Base-by-base conservation (phyloP, 2,329 filamentous ascomycete genomes). In the Cercospora berteroae region DNA sequence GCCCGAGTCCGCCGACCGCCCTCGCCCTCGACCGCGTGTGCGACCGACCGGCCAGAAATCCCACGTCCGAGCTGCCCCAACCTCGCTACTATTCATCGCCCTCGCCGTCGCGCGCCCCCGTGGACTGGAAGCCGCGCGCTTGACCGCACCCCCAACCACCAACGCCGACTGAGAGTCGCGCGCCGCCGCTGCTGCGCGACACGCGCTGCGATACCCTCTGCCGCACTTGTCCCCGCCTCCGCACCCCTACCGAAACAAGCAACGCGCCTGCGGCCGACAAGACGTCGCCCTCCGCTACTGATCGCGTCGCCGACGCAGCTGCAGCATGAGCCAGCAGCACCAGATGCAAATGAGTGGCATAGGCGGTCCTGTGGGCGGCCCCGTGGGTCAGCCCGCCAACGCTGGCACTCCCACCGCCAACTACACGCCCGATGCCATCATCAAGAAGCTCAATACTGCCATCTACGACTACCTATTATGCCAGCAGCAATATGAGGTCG, bases 401-500 rank as follows among this genome's bases (percentile, higher is more conserved):
- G 74, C 70, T 18, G 72, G 72, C 63, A 77, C 75, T 20, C 75
- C 75, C 48, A 74, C 69, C 61, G 70, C 67, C 20, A 64, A 55
- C 33, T 67, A 71, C 56, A 66, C 69, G 33, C 57, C 68, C 36
- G 75, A 83, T 83, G 76, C 85, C 85, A 85, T 90, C 90, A 69
- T 76, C 67, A 77, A 76, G 67, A 74, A 80, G 70, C 87, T 95
- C 61, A 94, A 94, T 81, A 94, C 92, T 20, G 94, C 94, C 79
- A 95, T 95, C 72, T 95, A 94, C 84, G 92, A 95, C 77, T 94
- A 95, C 79, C 94, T 98, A 72, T 83, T 97, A 72, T 92, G 91
- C 76, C 91, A 93, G 79, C 87, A 89, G 73, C 92, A 97, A 86
- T 90, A 87, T 77, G 91, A 95, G 72, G 90, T 91, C 77, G 95